Conservation (phyloP, 83 land plant species). For the Picea mariana region DNA sequence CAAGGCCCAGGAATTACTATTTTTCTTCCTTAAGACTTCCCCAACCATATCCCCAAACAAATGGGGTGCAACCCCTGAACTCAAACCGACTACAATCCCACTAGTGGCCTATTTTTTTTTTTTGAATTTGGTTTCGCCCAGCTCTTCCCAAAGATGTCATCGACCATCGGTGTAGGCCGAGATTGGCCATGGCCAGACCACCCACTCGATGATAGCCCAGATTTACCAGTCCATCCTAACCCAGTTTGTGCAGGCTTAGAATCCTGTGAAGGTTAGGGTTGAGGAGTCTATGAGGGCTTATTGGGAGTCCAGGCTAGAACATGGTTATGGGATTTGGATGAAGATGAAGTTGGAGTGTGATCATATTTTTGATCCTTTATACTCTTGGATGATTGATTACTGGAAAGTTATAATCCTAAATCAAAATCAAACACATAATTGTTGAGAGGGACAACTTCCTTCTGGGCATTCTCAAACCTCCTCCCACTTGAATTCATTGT, state of each 20-base stretch:
- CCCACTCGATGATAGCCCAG: conserved; percentile 5
- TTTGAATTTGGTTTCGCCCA: conserved; percentile 44
- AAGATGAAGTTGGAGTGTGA: neutral
- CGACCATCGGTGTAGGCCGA: conserved; percentile 60
- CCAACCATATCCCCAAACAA: conserved; percentile 78
- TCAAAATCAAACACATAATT: conserved; percentile 90
- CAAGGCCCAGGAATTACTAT: conserved; percentile 37
- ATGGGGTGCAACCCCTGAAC: conserved; percentile 42
- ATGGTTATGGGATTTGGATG: conserved; percentile 22
- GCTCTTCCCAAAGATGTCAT: conserved; percentile 78
- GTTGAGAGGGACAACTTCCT: conserved; percentile 36
- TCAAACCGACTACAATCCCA: conserved; percentile 32
- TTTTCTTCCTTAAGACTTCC: conserved; percentile 48
- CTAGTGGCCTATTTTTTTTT: conserved; percentile 1
- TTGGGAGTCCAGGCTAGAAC: conserved; percentile 35
- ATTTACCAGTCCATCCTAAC: conserved; percentile 12
- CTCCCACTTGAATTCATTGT: conserved; percentile 17
- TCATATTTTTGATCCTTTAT: conserved; percentile 64
- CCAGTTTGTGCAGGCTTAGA: conserved; percentile 13
- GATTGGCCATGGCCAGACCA: conserved; percentile 18
- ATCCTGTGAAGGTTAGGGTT: conserved; percentile 32
- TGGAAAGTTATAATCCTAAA: conserved; percentile 35
- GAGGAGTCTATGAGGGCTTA: conserved; percentile 66
- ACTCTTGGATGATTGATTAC: conserved; percentile 30
- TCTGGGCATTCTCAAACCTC: conserved; percentile 9